These are phyloP conservation scores for Zygoascus bituminiphila DNA, from an alignment of 805 yeast genomes.

Conservation along the genomic window DNA sequence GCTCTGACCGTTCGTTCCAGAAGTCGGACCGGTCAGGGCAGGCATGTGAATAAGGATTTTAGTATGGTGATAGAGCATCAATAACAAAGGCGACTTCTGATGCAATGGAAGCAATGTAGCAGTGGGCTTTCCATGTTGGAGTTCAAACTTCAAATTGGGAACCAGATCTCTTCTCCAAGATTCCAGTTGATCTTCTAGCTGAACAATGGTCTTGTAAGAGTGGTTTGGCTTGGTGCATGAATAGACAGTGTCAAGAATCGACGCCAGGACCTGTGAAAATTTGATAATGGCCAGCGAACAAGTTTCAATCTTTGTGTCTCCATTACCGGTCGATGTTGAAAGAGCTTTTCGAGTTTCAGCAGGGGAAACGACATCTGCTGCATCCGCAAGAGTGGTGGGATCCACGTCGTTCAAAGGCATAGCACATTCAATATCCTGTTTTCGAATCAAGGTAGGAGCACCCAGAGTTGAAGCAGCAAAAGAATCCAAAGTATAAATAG, in stretches of 20 bases:
- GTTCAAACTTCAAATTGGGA: slow-evolving; percentile 47
- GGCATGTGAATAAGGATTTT: slow-evolving; percentile 59
- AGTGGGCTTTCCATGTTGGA: slow-evolving; percentile 29
- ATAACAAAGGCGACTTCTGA: slow-evolving; percentile 35
- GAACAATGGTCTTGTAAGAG: slow-evolving; percentile 20
- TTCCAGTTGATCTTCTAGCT: slow-evolving; percentile 60
- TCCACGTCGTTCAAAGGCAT: slow-evolving; percentile 41
- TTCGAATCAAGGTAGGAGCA: slow-evolving; percentile 71
- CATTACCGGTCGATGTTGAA: neutral
- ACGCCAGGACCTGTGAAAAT: slow-evolving; percentile 64
- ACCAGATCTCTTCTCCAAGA: slow-evolving; percentile 74
- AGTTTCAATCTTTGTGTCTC: slow-evolving; percentile 7
- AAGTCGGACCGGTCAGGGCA: slow-evolving; percentile 22
- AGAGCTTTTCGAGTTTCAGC: slow-evolving; percentile 3
- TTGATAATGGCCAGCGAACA: slow-evolving; percentile 14
- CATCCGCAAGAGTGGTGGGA: slow-evolving; percentile 15
- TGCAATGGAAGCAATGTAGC: slow-evolving; percentile 21
- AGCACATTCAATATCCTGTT: slow-evolving; percentile 79
- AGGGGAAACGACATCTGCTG: slow-evolving; percentile 4
- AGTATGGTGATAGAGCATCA: slow-evolving; percentile 53
- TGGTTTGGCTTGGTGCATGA: slow-evolving; percentile 14
- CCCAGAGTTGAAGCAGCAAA: slow-evolving; percentile 72
- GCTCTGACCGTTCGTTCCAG: slow-evolving; percentile 12
- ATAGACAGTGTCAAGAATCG: slow-evolving; percentile 51
- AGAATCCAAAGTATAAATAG: slow-evolving; percentile 66